Evolutionary conservation across 2,329 filamentous ascomycete species (phyloP), one percentile per base, ranked within the genome.

Genomic region (Pezicula neosporulosa): DNA sequence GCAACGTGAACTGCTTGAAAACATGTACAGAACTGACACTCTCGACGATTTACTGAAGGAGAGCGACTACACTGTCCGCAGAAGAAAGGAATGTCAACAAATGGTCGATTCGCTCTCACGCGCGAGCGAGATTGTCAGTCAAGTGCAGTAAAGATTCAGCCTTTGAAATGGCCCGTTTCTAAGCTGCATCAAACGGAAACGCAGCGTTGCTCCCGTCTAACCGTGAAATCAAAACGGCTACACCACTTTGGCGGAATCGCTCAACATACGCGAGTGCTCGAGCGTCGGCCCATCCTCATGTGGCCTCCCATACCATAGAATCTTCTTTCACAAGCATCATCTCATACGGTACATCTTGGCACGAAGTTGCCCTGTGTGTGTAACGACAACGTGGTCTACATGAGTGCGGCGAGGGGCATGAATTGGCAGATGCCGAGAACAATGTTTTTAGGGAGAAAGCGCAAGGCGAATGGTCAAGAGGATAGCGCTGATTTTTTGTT

Each of bases 11-110:
- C 82, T 99, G 21, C 82, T 99, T 43, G 93, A 96, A 74, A 92
- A 96, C 72, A 94, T 99, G 89, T 99, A 99, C 80, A 86, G 91
- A 69, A 87, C 85, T 48, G 86, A 89, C 68, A 89, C 93, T 63
- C 80, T 97, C 27, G 94, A 99, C 61, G 92, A 97, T 56, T 78
- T 99, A 59, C 85, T 99, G 59, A 97, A 96, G 80, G 94, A 99
- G 75, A 96, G 90, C 68, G 94, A 99, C 71, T 97, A 96, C 78
- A 99, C 94, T 3, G 81, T 96, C 65, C 85, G 93, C 64, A 82
- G 94, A 71, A 83, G 94, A 70, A 99, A 99, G 79, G 94, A 99
- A 73, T 99, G 94, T 73, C 91, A 95, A 74, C 91, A 97, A 73
- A 99, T 99, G 94, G 94, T 99, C 47, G 94, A 99, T 73, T 95